Percentiles rank a stretch among this genome's conserved stretches.
Evolutionary conservation across 805 yeast genomes (phyloP).

Genomic region (Candida nanaspora): DNA sequence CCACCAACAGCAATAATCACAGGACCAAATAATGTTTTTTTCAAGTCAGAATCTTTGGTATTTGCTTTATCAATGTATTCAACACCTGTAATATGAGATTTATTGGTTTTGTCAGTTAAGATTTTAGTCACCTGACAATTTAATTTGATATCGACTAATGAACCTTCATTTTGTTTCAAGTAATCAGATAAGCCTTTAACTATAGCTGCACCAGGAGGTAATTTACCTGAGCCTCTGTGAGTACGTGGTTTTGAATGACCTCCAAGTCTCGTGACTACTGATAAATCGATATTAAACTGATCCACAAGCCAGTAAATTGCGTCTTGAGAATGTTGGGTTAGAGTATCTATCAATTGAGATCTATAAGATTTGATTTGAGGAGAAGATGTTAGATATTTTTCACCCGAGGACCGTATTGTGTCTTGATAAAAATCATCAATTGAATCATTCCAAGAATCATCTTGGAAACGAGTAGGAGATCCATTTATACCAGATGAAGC

Average conservation of each 20-base stretch:
- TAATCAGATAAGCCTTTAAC: conserved; percentile 46
- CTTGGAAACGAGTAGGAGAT: conserved; percentile 60
- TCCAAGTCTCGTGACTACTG: conserved; percentile 68
- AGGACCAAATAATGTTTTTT: conserved; percentile 36
- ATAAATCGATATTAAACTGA: conserved; percentile 52
- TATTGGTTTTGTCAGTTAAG: conserved; percentile 18
- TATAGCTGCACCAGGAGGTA: conserved; percentile 62
- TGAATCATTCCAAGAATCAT: conserved; percentile 43
- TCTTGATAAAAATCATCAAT: conserved; percentile 51
- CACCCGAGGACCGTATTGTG: conserved; percentile 54
- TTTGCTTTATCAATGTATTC: conserved; percentile 26
- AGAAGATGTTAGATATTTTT: conserved; percentile 34
- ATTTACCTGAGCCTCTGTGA: conserved; percentile 65
- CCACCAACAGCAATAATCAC: conserved; percentile 63
- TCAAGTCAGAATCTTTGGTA: no score
- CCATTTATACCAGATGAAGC: conserved; percentile 71
- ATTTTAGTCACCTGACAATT: conserved; percentile 34
- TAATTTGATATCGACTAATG: conserved; percentile 23
- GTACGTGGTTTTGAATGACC: conserved; percentile 81
- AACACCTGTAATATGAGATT: conserved; percentile 17
- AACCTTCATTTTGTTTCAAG: conserved; percentile 38
- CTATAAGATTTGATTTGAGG: conserved; percentile 26
- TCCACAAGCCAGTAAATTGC: conserved; percentile 69
- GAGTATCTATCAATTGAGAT: conserved; percentile 47
- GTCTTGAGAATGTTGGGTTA: conserved; percentile 53